Percentiles rank a stretch among this genome's conserved stretches.
Conservation (phyloP, 2,329 filamentous ascomycete species). For the Sarocladium oryzae region DNA sequence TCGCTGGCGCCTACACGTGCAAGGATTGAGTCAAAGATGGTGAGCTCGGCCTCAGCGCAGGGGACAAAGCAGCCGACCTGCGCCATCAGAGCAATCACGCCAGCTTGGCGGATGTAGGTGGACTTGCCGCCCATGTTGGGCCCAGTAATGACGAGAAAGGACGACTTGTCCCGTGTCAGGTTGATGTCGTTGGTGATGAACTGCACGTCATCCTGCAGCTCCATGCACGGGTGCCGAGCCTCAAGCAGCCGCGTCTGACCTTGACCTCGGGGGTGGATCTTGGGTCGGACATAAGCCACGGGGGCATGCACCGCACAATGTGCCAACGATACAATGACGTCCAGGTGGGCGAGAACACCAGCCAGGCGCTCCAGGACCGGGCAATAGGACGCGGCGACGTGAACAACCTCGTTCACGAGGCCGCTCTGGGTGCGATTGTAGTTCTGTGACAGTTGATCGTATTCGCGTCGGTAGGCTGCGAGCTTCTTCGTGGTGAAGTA, state of each 20-base stretch:
- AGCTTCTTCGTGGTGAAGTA: constrained; percentile 90
- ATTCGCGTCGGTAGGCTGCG: constrained; percentile 75
- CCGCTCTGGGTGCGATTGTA: constrained; percentile 93
- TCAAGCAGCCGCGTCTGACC: constrained; percentile 88
- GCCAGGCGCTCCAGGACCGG: constrained; percentile 87
- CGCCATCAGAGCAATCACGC: constrained; percentile 94
- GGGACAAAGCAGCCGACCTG: constrained; percentile 96
- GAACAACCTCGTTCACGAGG: constrained; percentile 85
- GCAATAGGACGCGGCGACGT: constrained; percentile 88
- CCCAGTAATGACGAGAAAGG: constrained; percentile 93
- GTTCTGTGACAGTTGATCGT: constrained; percentile 87
- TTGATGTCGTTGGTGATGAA: constrained; percentile 98
- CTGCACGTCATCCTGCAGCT: constrained; percentile 96
- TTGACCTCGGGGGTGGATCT: constrained; percentile 79
- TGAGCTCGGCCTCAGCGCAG: constrained; percentile 81
- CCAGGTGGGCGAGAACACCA: constrained; percentile 82
- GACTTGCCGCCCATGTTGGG: constrained; percentile 99
- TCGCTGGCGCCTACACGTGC: constrained; percentile 94
- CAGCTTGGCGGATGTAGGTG: constrained; percentile 95
- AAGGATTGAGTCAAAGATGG: constrained; percentile 94
- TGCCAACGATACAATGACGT: constrained; percentile 90
- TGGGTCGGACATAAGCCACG: constrained; percentile 83
- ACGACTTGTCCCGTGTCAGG: constrained; percentile 69
- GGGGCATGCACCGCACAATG: constrained; percentile 92
- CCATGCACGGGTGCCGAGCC: constrained; percentile 93